Percentiles rank a stretch among this genome's conserved stretches.
Evolutionary conservation across 192 early-diverging fungal genomes (phyloP).

Genomic region (Backusella macrospora): DNA sequence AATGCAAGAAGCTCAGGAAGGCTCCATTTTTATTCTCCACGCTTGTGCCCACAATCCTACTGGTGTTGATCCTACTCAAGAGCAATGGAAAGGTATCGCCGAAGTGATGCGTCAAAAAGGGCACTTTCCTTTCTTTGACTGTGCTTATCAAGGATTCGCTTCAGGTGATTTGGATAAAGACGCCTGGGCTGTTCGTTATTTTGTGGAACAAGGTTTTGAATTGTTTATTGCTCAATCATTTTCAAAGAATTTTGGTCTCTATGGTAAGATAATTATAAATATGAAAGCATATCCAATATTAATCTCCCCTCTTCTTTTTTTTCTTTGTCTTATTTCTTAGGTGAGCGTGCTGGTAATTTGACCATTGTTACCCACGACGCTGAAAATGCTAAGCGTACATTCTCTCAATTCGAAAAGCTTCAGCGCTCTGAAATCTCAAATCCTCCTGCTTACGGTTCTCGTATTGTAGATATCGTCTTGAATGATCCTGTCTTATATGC

Average conservation of each 20-base stretch:
- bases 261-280: conserved; percentile 53
- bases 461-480: conserved; percentile 83
- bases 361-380: conserved; percentile 68
- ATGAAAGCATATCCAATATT: neutral
- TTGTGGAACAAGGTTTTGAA: conserved; percentile 91
- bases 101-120: conserved; percentile 65
- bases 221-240: conserved; percentile 90
- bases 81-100: conserved; percentile 93
- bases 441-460: conserved; percentile 87
- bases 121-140: conserved; percentile 97
- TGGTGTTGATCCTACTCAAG: conserved; percentile 93
- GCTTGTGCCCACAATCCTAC: conserved; percentile 99
- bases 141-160: conserved; percentile 99
- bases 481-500: conserved; percentile 74
- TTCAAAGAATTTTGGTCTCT: conserved; percentile 98
- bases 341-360: conserved; percentile 87
- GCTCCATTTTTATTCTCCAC: conserved; percentile 90
- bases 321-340: conserved; percentile 28
- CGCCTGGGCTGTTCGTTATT: conserved; percentile 91
- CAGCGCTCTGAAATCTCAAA: conserved; percentile 91
- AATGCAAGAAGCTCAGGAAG: conserved; percentile 69
- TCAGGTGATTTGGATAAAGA: conserved; percentile 92
- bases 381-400: conserved; percentile 57
- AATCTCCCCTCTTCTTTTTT: neutral
- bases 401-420: conserved; percentile 83